Conservation (phyloP, 1,284 basidiomycete species). For the Naganishia cerealis region DNA sequence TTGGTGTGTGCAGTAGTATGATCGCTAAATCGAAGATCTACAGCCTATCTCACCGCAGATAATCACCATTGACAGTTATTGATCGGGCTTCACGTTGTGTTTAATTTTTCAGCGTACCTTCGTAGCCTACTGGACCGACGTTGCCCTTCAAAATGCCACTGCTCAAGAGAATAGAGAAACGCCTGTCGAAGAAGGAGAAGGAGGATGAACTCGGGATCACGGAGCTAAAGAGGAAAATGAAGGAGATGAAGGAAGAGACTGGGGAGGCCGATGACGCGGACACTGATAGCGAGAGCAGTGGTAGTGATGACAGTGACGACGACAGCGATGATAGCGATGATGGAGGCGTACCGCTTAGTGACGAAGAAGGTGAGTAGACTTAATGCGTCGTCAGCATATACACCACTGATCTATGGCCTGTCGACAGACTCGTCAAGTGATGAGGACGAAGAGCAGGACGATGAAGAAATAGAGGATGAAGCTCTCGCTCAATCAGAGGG, state of each 20-base stretch:
- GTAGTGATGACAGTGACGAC: constrained; percentile 12
- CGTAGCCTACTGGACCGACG: background rate
- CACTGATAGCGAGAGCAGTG: constrained; percentile 9
- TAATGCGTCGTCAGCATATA: background rate
- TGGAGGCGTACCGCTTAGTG: constrained; percentile 31
- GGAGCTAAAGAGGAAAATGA: constrained; percentile 39
- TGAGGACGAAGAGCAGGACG: constrained; percentile 12
- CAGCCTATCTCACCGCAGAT: background rate
- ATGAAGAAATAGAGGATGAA: constrained; percentile 1
- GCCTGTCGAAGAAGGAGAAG: constrained; percentile 64
- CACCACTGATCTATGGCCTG: background rate
- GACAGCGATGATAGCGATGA: constrained; percentile 34
- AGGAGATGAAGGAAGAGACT: constrained; percentile 37
- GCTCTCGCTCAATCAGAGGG: background rate
- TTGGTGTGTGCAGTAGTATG: background rate
- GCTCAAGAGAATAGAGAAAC: constrained; percentile 79
- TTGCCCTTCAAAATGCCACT: constrained; percentile 45
- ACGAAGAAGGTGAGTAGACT: constrained; percentile 22
- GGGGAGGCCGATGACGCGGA: constrained; percentile 35
- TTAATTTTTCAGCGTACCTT: background rate
- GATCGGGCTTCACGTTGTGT: background rate
- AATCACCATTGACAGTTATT: background rate
- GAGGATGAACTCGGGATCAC: constrained; percentile 24
- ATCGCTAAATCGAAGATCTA: background rate
- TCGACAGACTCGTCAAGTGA: constrained; percentile 20